These are phyloP conservation scores for Rhododendron ovatum DNA, from an alignment of 148 eudicot species.

Conservation along the genomic window DNA sequence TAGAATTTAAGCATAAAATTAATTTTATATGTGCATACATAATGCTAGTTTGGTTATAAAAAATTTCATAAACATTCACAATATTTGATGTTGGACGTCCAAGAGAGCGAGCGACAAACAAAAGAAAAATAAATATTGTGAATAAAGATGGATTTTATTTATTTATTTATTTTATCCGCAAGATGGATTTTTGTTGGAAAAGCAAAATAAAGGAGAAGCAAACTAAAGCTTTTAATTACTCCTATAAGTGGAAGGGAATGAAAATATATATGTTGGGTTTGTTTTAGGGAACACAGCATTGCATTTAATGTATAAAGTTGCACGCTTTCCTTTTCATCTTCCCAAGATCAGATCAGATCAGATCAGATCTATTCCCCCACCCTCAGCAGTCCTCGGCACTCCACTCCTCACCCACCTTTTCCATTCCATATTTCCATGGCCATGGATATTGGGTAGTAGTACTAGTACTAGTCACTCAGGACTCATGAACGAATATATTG, in stretches of 20 bases:
- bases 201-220: background rate
- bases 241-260: background rate
- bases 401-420: background rate
- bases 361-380: background rate
- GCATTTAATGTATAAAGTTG: slow-evolving; percentile 8
- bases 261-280: background rate
- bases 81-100: background rate
- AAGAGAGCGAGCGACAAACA: background rate
- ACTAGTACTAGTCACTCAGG: background rate
- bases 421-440: background rate
- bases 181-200: background rate
- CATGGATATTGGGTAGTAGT: too few relatives aligned
- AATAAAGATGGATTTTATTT: background rate
- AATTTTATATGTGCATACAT: too few relatives aligned
- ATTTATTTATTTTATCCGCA: background rate
- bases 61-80: background rate
- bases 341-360: background rate
- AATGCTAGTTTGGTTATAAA: background rate
- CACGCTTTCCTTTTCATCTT: slow-evolving; percentile 8
- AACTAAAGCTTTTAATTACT: background rate
- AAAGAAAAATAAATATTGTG: background rate
- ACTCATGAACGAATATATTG: background rate
- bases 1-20: too few relatives aligned
- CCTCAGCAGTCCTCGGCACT: background rate
- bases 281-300: background rate